phyloP scores from a whole-genome alignment of 495 filamentous ascomycete genomes.

The Annulohypoxylon stygium region DNA sequence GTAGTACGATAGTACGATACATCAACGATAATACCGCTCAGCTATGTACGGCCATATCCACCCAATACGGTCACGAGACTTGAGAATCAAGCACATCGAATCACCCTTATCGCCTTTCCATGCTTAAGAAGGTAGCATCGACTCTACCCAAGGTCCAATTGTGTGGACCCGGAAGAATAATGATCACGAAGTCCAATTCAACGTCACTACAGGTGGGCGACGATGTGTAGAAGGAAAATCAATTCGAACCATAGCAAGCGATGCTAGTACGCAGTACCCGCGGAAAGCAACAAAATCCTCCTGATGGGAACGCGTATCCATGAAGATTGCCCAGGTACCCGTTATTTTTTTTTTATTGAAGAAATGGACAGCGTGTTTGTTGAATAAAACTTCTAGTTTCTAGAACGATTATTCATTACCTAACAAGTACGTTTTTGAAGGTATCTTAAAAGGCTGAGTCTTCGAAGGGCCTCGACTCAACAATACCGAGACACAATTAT shows the following conservation, averaged over 20 bases:
- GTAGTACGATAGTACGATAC: too few species aligned
- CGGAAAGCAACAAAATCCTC: not conserved
- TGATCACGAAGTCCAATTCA: slow-evolving; percentile 10
- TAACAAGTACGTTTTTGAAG: not conserved
- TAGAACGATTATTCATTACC: not conserved
- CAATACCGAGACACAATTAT: not conserved
- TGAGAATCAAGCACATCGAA: slow-evolving; percentile 1
- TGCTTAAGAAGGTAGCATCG: slow-evolving; percentile 3
- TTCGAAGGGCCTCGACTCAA: not conserved
- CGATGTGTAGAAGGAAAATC: not conserved
- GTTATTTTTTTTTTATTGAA: not conserved
- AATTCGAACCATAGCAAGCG: not conserved
- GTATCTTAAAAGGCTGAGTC: not conserved
- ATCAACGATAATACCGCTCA: not conserved
- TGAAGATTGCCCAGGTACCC: not conserved
- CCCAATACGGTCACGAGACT: slow-evolving; percentile 15
- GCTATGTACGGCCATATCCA: not conserved
- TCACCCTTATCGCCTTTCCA: not conserved
- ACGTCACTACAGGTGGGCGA: not conserved
- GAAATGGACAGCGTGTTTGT: not conserved
- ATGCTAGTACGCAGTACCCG: not conserved
- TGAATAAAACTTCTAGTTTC: not conserved
- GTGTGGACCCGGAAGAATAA: slow-evolving; percentile 12
- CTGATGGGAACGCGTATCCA: not conserved
- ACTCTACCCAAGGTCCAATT: slow-evolving; percentile 2